These are phyloP conservation scores for Emmonsiellopsis sp. DNA, from an alignment of 2,329 filamentous ascomycete species.

Conservation along the genomic window DNA sequence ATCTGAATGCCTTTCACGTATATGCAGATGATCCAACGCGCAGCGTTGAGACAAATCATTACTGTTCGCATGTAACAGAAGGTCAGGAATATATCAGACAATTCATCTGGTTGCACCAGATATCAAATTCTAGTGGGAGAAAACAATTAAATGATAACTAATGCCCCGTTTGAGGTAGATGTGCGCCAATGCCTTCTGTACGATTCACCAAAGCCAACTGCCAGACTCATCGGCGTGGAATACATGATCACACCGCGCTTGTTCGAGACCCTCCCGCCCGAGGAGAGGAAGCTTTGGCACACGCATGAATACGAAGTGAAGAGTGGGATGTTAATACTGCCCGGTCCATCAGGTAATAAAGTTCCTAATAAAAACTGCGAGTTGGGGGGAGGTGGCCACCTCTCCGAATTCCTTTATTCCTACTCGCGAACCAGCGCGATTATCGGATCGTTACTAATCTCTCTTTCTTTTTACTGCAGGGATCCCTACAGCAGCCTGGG, in stretches of 20 bases:
- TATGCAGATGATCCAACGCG: constrained; percentile 65
- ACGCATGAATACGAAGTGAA: constrained; percentile 47
- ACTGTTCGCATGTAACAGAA: constrained; percentile 67
- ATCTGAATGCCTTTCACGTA: constrained; percentile 78
- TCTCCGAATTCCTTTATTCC: background rate
- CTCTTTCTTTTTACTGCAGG: constrained; percentile 20
- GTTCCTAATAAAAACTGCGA: too few species aligned
- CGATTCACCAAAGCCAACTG: constrained; percentile 56
- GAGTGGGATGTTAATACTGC: constrained; percentile 35
- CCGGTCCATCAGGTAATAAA: constrained; percentile 17
- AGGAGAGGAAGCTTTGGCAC: constrained; percentile 73
- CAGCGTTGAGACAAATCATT: constrained; percentile 71
- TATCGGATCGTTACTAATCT: constrained; percentile 12
- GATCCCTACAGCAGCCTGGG: constrained; percentile 54
- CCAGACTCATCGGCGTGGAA: constrained; percentile 72
- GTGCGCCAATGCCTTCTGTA: constrained; percentile 80
- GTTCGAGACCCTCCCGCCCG: constrained; percentile 53
- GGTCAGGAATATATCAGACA: constrained; percentile 19
- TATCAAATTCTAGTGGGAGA: constrained; percentile 5
- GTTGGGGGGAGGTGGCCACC: too few species aligned
- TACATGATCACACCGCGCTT: constrained; percentile 72
- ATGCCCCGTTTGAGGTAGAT: constrained; percentile 37
- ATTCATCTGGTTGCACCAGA: background rate
- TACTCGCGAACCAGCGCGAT: too few species aligned
- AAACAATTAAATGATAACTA: background rate